Percentiles rank a stretch among this genome's conserved stretches.
Conservation (phyloP, 441 rosid genomes). For the Adansonia rubrostipa region DNA sequence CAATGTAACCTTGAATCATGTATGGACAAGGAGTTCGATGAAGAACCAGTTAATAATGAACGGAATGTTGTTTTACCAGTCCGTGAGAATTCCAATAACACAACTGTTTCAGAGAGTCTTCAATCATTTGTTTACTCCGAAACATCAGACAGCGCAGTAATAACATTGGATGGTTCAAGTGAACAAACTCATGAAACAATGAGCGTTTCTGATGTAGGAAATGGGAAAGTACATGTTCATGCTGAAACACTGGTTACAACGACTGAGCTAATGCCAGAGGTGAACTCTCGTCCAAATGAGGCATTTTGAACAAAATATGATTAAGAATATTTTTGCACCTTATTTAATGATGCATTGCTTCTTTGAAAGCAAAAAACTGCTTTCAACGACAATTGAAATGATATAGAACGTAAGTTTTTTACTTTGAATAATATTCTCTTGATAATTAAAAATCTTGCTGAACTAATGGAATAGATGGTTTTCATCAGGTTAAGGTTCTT, state of each 20-base stretch:
- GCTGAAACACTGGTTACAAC: slow-evolving; percentile 37
- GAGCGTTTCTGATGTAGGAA: slow-evolving; percentile 41
- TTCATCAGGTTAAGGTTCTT: slow-evolving; percentile 53
- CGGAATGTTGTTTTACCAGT: slow-evolving; percentile 31
- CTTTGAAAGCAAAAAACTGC: slow-evolving; percentile 29
- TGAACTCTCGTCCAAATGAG: slow-evolving; percentile 27
- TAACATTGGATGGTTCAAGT: slow-evolving; percentile 32
- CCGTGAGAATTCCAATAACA: slow-evolving; percentile 34
- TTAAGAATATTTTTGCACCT: slow-evolving; percentile 1
- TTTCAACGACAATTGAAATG: slow-evolving; percentile 1
- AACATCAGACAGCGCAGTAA: slow-evolving; percentile 39
- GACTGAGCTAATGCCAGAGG: slow-evolving; percentile 49
- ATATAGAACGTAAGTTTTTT: slow-evolving; percentile 10
- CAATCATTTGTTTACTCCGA: slow-evolving; percentile 41
- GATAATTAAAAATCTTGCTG: slow-evolving; percentile 30
- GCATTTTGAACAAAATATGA: neutral
- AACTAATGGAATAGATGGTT: slow-evolving; percentile 42
- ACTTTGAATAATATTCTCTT: slow-evolving; percentile 14
- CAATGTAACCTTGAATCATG: slow-evolving; percentile 33
- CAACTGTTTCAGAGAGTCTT: slow-evolving; percentile 34
- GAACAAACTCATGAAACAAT: slow-evolving; percentile 41
- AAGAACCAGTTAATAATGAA: slow-evolving; percentile 32
- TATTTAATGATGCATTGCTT: slow-evolving; percentile 20
- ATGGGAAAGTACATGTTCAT: slow-evolving; percentile 37
- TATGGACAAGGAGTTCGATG: slow-evolving; percentile 30